Conservation (phyloP, 1,284 basidiomycete genomes). For the Agaricales sp. region DNA sequence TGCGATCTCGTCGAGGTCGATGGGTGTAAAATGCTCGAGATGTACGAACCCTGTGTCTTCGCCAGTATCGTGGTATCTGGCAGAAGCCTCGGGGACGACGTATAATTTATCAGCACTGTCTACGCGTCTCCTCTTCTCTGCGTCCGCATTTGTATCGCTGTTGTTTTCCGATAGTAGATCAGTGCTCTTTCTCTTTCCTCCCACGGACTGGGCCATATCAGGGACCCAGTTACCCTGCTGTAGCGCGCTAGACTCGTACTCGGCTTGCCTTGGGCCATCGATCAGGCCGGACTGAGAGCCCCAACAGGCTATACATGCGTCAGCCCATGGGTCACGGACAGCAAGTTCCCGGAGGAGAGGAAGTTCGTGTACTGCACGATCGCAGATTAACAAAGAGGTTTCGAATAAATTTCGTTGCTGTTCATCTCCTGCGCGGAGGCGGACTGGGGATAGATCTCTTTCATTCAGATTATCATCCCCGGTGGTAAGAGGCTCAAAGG, state of each 20-base stretch:
- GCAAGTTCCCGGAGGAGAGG: not conserved
- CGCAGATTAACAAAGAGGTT: not conserved
- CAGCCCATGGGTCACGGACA: not conserved
- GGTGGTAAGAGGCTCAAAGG: too few species aligned
- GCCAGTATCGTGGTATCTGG: too few species aligned
- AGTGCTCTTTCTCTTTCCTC: not conserved
- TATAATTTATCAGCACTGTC: not conserved
- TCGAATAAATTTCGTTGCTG: not conserved
- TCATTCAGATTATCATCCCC: not conserved
- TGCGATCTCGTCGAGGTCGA: too few species aligned
- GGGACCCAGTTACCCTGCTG: not conserved
- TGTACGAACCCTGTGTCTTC: too few species aligned
- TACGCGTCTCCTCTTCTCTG: not conserved
- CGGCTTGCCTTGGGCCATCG: too few species aligned
- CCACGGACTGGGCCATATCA: not conserved
- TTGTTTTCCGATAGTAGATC: not conserved
- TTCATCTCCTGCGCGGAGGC: not conserved
- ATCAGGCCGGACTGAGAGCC: too few species aligned
- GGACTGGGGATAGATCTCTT: not conserved
- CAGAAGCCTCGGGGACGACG: too few species aligned
- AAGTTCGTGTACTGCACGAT: not conserved
- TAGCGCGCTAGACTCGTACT: too few species aligned
- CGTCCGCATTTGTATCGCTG: not conserved
- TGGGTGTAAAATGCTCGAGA: too few species aligned
- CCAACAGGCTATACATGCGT: not conserved